Conservation (phyloP, 257 asterid species). For the Solanum chiquidenum region DNA sequence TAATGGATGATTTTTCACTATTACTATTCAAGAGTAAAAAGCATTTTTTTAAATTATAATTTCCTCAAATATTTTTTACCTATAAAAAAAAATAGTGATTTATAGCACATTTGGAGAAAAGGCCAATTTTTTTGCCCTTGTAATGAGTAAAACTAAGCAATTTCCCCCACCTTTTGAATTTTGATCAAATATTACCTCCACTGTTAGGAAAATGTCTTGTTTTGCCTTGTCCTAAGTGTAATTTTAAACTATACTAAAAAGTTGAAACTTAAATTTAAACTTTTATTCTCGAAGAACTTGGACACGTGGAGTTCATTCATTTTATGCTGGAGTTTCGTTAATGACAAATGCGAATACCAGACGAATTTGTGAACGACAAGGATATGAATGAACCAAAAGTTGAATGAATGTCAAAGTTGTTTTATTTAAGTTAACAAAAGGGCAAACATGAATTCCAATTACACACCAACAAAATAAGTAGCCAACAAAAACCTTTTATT, state of each 20-base stretch:
- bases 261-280: neutral
- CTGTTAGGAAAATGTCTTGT: neutral
- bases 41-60: too few species aligned
- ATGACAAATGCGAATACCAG: neutral
- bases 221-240: neutral
- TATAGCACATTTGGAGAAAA: too few species aligned
- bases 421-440: neutral
- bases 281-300: neutral
- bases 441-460: neutral
- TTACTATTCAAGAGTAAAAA: too few species aligned
- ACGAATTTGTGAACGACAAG: neutral
- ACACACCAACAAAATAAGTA: neutral
- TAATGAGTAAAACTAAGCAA: too few species aligned
- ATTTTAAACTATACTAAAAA: neutral
- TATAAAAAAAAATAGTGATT: too few species aligned
- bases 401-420: neutral
- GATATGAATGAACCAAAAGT: neutral
- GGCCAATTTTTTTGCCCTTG: too few species aligned
- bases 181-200: too few species aligned
- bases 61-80: too few species aligned
- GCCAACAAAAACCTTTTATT: neutral
- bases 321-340: neutral
- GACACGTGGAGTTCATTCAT: neutral
- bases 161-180: too few species aligned
- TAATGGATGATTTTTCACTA: neutral